Evolutionary conservation across 179 eudicot species (phyloP).

Genomic region (Nepenthes alata): DNA sequence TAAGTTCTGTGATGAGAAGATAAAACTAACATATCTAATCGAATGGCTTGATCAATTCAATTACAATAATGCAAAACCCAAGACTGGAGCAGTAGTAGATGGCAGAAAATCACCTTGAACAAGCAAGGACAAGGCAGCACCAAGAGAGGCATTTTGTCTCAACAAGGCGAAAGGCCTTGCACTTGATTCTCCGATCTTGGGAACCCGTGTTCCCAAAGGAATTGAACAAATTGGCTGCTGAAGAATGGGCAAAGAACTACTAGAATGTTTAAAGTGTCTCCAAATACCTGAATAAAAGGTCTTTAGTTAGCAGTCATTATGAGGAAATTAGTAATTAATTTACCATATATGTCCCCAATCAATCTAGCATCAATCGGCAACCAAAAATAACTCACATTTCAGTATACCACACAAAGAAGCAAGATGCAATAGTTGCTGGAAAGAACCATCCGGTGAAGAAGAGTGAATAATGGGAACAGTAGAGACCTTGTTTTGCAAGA

Average conservation of each 20-base stretch:
- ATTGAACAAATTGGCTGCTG: slow-evolving; percentile 49
- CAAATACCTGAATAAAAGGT: slow-evolving; percentile 29
- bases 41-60: background rate
- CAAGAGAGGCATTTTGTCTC: slow-evolving; percentile 65
- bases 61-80: background rate
- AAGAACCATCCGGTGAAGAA: slow-evolving; percentile 32
- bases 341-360: no score
- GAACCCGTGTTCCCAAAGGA: slow-evolving; percentile 94
- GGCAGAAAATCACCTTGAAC: slow-evolving; percentile 51
- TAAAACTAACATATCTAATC: background rate
- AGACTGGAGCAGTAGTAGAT: no score
- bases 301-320: background rate
- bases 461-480: slow-evolving; percentile 46
- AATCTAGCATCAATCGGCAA: no score
- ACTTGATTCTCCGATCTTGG: slow-evolving; percentile 66
- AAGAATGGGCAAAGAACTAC: slow-evolving; percentile 38
- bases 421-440: slow-evolving; percentile 39
- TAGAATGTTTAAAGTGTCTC: slow-evolving; percentile 36
- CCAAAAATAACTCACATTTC: slow-evolving; percentile 22
- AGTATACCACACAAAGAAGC: slow-evolving; percentile 42
- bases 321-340: background rate
- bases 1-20: no score
- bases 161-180: slow-evolving; percentile 59
- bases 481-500: slow-evolving; percentile 58
- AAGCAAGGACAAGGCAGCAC: slow-evolving; percentile 60